Evolutionary conservation across 306 rosid species (phyloP), one percentile per base, ranked within the genome.

Genomic region (Leucaena leucocephala): DNA sequence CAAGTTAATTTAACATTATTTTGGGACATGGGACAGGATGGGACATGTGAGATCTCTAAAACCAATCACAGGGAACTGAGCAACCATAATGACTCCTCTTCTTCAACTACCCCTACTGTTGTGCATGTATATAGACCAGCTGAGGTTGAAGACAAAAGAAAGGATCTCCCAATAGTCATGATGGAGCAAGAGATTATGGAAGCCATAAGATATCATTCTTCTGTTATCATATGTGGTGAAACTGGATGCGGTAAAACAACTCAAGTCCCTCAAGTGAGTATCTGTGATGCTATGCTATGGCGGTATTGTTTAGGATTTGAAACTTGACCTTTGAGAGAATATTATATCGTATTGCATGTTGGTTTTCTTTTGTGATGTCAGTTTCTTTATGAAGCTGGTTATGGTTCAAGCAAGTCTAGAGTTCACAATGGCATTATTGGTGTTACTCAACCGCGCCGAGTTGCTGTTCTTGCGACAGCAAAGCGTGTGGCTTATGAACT

Each of bases 241-340:
- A 94, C 98, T 82, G 96, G 98, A 66, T 94, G 98, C 87, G 98
- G 98, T 81, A 94, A 94, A 94, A 94, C 97, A 43, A 94, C 98
- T 74, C 98, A 94, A 89, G 98, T 94, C 83, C 97, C 98, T 72
- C 98, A 94, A 87, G 96, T 90, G 67, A 81, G 90, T 76, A 72
- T 67, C 48, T 69, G 66, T 83, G 19, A 55, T 66, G 39, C 79
- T 79, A 57, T 55, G 49, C 67, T 50, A 52, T 79, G 77, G 67
- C 68, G 64, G 34, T 71, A 42, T 62, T 13, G 4, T 75, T 40
- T 50, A 35, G 58, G 50, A 75, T 76, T 75, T 62, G 49, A 45
- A 70, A 50, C 49, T 46, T 48, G 3, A 13, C 15, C 44, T 50
- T 72, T 79, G 68, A 42, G 58, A 17, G 1, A 63, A 21, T 16